A percentile compares a stretch with the other conserved stretches of the same genome.
These are phyloP conservation scores for Sporothrix dimorphospora DNA, from an alignment of 2,329 filamentous ascomycete genomes.

Conservation along the genomic window DNA sequence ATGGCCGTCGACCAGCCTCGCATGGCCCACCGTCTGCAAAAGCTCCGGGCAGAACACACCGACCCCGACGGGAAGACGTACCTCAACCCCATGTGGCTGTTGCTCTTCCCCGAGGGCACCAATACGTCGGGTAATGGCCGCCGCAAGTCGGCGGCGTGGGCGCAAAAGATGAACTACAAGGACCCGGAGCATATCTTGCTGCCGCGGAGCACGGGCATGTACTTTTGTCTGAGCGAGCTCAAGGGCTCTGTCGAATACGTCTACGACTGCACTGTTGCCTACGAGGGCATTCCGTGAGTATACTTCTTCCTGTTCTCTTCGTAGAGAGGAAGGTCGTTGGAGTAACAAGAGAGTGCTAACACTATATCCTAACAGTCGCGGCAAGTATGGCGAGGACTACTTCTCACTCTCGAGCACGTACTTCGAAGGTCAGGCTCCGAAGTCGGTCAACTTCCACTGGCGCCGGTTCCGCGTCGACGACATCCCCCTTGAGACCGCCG, in stretches of 20 bases:
- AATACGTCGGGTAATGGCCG: constrained; percentile 74
- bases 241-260: constrained; percentile 76
- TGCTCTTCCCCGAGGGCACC: constrained; percentile 86
- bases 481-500: constrained; percentile 76
- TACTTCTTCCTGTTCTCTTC: not conserved
- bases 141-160: constrained; percentile 73
- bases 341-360: too few relatives aligned
- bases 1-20: constrained; percentile 78
- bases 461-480: constrained; percentile 78
- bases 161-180: constrained; percentile 71
- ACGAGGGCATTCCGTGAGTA: constrained; percentile 88
- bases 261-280: constrained; percentile 93
- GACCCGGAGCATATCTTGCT: constrained; percentile 76
- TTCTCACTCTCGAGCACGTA: constrained; percentile 88
- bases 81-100: constrained; percentile 83
- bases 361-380: too few relatives aligned
- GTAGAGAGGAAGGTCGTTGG: too few relatives aligned
- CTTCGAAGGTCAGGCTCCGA: constrained; percentile 84
- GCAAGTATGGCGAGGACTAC: constrained; percentile 84
- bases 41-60: constrained; percentile 63
- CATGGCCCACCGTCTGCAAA: constrained; percentile 72
- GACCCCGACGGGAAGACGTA: constrained; percentile 59
- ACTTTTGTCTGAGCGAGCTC: constrained; percentile 77
- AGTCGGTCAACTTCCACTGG: constrained; percentile 97
- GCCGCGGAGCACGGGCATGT: constrained; percentile 78